Percentiles rank a stretch among this genome's conserved stretches.
phyloP scores from a whole-genome alignment of 225 moss, liverwort and hornwort genomes.

The Lunularia cruciata region DNA sequence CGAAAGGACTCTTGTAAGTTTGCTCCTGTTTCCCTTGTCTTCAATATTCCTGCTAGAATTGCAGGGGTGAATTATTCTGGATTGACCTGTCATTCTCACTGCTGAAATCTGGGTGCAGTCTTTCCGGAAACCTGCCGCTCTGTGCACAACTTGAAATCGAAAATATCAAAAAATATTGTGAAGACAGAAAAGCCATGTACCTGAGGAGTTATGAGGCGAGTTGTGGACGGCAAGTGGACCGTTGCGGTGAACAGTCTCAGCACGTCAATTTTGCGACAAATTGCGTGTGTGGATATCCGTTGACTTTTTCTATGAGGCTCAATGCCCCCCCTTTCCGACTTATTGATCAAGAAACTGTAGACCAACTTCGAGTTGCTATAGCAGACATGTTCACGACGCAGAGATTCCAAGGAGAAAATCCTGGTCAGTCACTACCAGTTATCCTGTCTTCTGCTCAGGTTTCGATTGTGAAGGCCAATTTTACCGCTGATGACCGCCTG shows the following conservation, averaged over 20 bases:
- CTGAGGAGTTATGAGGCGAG: too few species aligned
- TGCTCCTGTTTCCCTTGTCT: neutral
- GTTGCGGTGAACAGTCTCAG: too few species aligned
- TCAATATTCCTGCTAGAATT: neutral
- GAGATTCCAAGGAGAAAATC: neutral
- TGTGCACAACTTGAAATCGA: too few species aligned
- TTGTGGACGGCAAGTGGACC: too few species aligned
- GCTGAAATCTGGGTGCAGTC: conserved; percentile 23
- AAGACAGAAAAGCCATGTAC: too few species aligned
- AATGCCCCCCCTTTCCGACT: conserved; percentile 20
- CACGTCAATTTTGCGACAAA: too few species aligned
- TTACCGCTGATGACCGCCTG: conserved; percentile 2
- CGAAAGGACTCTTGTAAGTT: conserved; percentile 9
- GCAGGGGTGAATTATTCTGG: neutral
- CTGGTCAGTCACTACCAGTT: neutral
- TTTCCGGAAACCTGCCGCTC: conserved; percentile 42
- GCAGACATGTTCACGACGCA: neutral
- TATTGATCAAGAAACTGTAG: neutral
- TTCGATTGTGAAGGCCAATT: conserved; percentile 16
- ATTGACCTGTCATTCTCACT: neutral
- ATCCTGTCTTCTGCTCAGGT: conserved; percentile 13
- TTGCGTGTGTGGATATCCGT: too few species aligned
- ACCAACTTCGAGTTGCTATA: neutral
- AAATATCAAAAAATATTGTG: too few species aligned
- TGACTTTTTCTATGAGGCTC: conserved; percentile 14